A percentile compares a stretch with the other conserved stretches of the same genome.
These are phyloP conservation scores for Saccharomyces hybrid DNA, from an alignment of 1,139 yeast genomes.

Conservation along the genomic window DNA sequence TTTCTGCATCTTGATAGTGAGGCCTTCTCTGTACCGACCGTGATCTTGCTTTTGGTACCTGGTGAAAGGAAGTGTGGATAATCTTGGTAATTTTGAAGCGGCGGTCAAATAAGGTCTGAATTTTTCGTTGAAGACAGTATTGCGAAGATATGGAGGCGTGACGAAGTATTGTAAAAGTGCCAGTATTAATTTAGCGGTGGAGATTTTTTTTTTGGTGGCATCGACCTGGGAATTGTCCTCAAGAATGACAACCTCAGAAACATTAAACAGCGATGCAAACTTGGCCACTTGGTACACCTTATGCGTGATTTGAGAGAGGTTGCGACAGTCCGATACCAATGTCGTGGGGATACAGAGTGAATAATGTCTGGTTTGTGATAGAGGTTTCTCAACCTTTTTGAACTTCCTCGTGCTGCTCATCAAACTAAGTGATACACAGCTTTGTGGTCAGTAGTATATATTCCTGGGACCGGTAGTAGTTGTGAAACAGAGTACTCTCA, in stretches of 20 bases:
- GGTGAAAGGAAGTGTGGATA: constrained; percentile 71
- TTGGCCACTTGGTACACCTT: constrained; percentile 73
- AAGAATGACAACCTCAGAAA: constrained; percentile 64
- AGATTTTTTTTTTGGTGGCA: constrained; percentile 17
- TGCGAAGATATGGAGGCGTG: constrained; percentile 77
- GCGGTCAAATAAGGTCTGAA: constrained; percentile 44
- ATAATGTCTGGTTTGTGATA: constrained; percentile 28
- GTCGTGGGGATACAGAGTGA: constrained; percentile 63
- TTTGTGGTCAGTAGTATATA: background rate
- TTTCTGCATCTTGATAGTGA: constrained; percentile 54
- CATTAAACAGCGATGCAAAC: constrained; percentile 58
- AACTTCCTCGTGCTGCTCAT: constrained; percentile 9
- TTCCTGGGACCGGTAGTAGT: too few species aligned
- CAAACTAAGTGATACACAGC: background rate
- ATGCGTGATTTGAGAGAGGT: constrained; percentile 64
- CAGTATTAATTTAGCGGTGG: constrained; percentile 51
- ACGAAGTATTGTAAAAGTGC: constrained; percentile 70
- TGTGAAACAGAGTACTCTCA: background rate
- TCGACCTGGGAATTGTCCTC: constrained; percentile 33
- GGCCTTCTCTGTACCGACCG: constrained; percentile 50
- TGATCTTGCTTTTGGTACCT: constrained; percentile 33
- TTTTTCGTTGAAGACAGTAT: constrained; percentile 48
- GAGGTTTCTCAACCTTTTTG: constrained; percentile 21
- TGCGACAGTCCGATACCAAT: constrained; percentile 50
- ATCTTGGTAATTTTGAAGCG: constrained; percentile 64